Evolutionary conservation across 345 rosid genomes (phyloP).

Genomic region (Triadica sebifera): DNA sequence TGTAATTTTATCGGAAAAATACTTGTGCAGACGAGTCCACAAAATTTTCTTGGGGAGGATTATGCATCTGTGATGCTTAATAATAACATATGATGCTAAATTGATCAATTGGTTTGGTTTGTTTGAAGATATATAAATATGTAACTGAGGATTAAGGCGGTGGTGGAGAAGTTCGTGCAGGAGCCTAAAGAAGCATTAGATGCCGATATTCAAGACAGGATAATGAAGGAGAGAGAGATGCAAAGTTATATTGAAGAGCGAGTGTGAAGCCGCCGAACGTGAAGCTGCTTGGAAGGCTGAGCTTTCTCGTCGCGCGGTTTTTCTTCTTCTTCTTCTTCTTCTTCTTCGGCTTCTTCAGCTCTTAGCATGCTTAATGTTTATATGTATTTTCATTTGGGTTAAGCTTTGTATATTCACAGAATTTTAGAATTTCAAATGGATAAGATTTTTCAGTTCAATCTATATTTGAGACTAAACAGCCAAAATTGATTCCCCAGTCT

Average conservation of each 20-base stretch:
- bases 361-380: background rate
- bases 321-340: too few relatives aligned
- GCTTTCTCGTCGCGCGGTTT: constrained; percentile 93
- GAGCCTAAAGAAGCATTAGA: constrained; percentile 94
- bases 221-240: constrained; percentile 99
- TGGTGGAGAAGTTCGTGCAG: constrained; percentile 93
- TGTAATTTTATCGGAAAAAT: too few relatives aligned
- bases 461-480: too few relatives aligned
- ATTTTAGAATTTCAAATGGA: background rate
- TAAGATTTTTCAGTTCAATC: too few relatives aligned
- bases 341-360: background rate
- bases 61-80: background rate
- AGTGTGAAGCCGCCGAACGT: constrained; percentile 90
- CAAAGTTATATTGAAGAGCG: constrained; percentile 95
- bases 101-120: background rate
- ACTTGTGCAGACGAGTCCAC: too few relatives aligned
- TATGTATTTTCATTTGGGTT: background rate
- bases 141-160: constrained; percentile 84
- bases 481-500: too few relatives aligned
- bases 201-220: constrained; percentile 90
- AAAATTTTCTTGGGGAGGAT: too few relatives aligned
- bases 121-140: constrained; percentile 26
- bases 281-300: constrained; percentile 99
- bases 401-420: too few relatives aligned
- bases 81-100: background rate